Percentiles rank a stretch among this genome's conserved stretches.
Conservation (phyloP, 805 yeast species). For the Candida ovalis region DNA sequence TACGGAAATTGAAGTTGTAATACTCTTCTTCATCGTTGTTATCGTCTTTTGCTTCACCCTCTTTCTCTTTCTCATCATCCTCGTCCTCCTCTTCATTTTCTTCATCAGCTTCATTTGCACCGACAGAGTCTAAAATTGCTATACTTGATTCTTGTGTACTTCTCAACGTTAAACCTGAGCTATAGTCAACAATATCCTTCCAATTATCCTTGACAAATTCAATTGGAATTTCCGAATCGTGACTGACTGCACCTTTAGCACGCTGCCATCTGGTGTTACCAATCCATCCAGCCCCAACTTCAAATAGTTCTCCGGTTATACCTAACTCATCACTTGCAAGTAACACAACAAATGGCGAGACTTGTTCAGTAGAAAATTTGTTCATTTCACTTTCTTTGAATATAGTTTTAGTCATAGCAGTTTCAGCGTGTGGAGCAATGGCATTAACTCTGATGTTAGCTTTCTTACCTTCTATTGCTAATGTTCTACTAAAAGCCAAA, state of each 20-base stretch:
- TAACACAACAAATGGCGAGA: constrained; percentile 83
- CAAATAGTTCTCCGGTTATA: constrained; percentile 78
- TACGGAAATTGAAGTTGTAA: constrained; percentile 61
- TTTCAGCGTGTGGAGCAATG: constrained; percentile 97
- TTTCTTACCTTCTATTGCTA: constrained; percentile 89
- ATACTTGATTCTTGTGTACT: constrained; percentile 73
- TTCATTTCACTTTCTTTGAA: constrained; percentile 77
- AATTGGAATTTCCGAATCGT: constrained; percentile 48
- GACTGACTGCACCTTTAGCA: constrained; percentile 75
- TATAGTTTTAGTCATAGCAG: constrained; percentile 92
- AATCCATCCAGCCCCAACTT: constrained; percentile 95
- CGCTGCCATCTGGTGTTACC: constrained; percentile 96
- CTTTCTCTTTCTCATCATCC: constrained; percentile 43
- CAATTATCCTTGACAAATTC: constrained; percentile 72
- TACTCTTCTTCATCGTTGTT: constrained; percentile 37
- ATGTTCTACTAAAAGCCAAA: constrained; percentile 76
- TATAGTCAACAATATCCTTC: constrained; percentile 63
- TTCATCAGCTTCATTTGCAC: constrained; percentile 41
- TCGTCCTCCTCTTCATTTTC: constrained; percentile 40
- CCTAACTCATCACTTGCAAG: constrained; percentile 69
- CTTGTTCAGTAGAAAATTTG: constrained; percentile 80
- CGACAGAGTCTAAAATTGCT: constrained; percentile 69
- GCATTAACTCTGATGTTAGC: constrained; percentile 70
- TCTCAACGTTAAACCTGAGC: constrained; percentile 48
- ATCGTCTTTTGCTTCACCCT: constrained; percentile 39